phyloP scores from a whole-genome alignment of 2,329 filamentous ascomycete genomes.

The Allantophomopsis lycopodina region DNA sequence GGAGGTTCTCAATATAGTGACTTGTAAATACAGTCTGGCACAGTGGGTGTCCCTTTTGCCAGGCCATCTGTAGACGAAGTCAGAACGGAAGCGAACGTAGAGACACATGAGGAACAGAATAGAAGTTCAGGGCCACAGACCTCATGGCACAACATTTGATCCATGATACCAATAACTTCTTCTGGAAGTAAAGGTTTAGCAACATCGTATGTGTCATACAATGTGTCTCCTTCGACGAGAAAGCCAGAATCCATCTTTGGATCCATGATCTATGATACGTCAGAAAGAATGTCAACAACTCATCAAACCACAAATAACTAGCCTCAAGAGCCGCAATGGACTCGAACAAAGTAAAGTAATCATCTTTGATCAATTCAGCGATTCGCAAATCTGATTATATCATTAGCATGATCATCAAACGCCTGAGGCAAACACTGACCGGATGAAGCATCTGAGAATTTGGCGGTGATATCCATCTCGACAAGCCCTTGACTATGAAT shows the following conservation, averaged over 20 bases:
- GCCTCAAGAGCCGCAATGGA: slow-evolving; percentile 78
- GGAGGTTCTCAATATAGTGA: slow-evolving; percentile 72
- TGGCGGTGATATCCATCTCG: slow-evolving; percentile 41
- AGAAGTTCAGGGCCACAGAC: slow-evolving; percentile 26
- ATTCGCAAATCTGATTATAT: slow-evolving; percentile 42
- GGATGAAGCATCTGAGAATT: slow-evolving; percentile 36
- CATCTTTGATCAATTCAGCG: slow-evolving; percentile 87
- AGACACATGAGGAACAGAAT: background rate
- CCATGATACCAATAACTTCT: slow-evolving; percentile 85
- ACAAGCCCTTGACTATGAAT: slow-evolving; percentile 31
- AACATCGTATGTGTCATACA: slow-evolving; percentile 74
- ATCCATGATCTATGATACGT: slow-evolving; percentile 72
- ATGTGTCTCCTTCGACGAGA: slow-evolving; percentile 61
- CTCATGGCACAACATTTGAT: slow-evolving; percentile 82
- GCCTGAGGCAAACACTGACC: slow-evolving; percentile 24
- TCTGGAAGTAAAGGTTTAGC: slow-evolving; percentile 52
- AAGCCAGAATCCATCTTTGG: slow-evolving; percentile 97
- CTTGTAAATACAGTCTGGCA: slow-evolving; percentile 93
- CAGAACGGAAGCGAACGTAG: slow-evolving; percentile 2
- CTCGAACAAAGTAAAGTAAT: slow-evolving; percentile 85
- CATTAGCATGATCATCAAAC: slow-evolving; percentile 10
- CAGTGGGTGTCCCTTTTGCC: slow-evolving; percentile 91
- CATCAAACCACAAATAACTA: slow-evolving; percentile 9
- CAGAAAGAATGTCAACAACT: background rate
- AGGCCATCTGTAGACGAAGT: slow-evolving; percentile 56